Base-by-base conservation (phyloP, 2,329 filamentous ascomycete genomes). In the Akanthomyces uredinophilus region DNA sequence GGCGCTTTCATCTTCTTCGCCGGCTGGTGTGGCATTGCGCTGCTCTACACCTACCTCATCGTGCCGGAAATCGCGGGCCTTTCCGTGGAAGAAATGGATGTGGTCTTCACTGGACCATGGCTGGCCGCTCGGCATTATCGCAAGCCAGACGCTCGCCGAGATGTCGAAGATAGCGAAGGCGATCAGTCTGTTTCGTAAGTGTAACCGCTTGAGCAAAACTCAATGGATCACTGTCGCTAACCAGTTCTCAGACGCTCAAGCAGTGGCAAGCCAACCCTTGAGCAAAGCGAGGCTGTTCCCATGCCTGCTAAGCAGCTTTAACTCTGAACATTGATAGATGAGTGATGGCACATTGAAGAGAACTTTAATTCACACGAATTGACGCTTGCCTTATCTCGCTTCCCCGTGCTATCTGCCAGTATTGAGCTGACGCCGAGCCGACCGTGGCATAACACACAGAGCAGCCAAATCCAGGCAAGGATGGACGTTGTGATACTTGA, bases 1-100 rank as follows among this genome's bases (percentile, higher is more conserved):
- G 75, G 75, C 1, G 73, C 74, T 0, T 78, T 77, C 56, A 62
- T 77, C 20, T 76, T 77, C 66, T 77, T 77, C 62, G 72, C 71
- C 1, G 71, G 60, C 3, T 77, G 70, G 69, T 75, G 73, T 62
- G 66, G 68, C 43, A 39, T 73, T 2, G 69, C 71, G 1, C 53
- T 77, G 2, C n/a, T 73, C 29, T 77, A 77, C 55, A 69, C 72
- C 3, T 77, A 69, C 63, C 61, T 76, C 11, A 57, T 73, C 27
- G 73, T 78, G 0, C 75, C 75, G 0, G 75, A 78, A 62, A 71
- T 70, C 5, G 66, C 72, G n/a, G 71, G 73, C 18, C 64, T 72
- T 20, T 69, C 68, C 43, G 63, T 75, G 2, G 72, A 77, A 64
- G 67, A 75, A 47, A 69, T 75, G 47, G 70, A 74, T 27, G 56